Conservation (phyloP, 1,139 yeast species). For the Yueomyces sp. region DNA sequence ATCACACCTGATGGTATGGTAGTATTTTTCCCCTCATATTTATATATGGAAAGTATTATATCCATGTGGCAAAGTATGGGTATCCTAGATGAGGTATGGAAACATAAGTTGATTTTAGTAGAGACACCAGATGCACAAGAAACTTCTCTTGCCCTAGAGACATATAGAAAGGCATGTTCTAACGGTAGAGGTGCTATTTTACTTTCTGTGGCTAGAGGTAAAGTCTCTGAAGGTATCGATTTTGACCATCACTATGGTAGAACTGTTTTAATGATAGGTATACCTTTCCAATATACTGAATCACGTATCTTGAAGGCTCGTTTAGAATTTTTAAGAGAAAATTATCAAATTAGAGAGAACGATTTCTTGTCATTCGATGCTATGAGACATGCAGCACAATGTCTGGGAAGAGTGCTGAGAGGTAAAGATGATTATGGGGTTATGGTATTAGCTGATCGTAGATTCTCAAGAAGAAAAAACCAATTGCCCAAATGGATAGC, state of each 20-base stretch:
- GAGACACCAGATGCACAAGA: slow-evolving; percentile 99
- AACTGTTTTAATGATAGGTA: slow-evolving; percentile 96
- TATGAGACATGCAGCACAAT: slow-evolving; percentile 99
- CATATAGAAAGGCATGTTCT: slow-evolving; percentile 90
- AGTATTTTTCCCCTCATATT: slow-evolving; percentile 91
- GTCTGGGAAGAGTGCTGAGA: slow-evolving; percentile 89
- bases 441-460: slow-evolving; percentile 92
- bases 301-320: slow-evolving; percentile 92
- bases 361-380: slow-evolving; percentile 96
- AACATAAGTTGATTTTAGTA: slow-evolving; percentile 84
- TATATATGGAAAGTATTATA: slow-evolving; percentile 94
- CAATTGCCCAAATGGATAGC: slow-evolving; percentile 97
- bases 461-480: slow-evolving; percentile 73
- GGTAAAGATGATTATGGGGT: slow-evolving; percentile 98
- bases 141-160: slow-evolving; percentile 87
- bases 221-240: slow-evolving; percentile 97
- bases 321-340: slow-evolving; percentile 83
- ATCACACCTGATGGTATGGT: slow-evolving; percentile 97
- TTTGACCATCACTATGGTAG: slow-evolving; percentile 97
- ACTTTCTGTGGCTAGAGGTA: slow-evolving; percentile 96
- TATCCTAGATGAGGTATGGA: slow-evolving; percentile 95
- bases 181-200: slow-evolving; percentile 96
- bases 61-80: slow-evolving; percentile 99
- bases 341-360: slow-evolving; percentile 81
- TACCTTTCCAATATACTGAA: slow-evolving; percentile 97